A percentile compares a stretch with the other conserved stretches of the same genome.
Evolutionary conservation across 192 early-diverging fungal genomes (phyloP).

Genomic region (Coemansia sp.): DNA sequence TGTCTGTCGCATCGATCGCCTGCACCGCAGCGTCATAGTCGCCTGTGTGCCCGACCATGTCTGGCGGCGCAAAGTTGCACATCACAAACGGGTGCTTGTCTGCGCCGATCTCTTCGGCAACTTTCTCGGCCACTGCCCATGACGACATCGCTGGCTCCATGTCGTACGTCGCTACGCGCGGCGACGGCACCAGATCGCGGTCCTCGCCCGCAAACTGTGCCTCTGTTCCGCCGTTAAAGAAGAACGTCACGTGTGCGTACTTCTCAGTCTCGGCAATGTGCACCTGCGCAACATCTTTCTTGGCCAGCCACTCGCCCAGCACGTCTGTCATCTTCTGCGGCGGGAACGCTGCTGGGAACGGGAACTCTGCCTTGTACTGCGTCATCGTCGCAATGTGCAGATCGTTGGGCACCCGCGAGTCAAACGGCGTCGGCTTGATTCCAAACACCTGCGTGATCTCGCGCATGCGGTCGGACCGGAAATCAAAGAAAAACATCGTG

Average conservation of each 20-base stretch:
- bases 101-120: constrained; percentile 74
- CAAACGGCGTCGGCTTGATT: constrained; percentile 82
- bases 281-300: constrained; percentile 82
- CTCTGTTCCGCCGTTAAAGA: constrained; percentile 99
- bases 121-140: constrained; percentile 82
- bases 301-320: constrained; percentile 93
- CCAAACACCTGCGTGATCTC: constrained; percentile 86
- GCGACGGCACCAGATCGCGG: constrained; percentile 86
- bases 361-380: constrained; percentile 96
- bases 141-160: constrained; percentile 95
- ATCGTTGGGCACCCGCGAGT: constrained; percentile 71
- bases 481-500: constrained; percentile 98
- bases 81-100: constrained; percentile 92
- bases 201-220: constrained; percentile 86
- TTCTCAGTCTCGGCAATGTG: constrained; percentile 99
- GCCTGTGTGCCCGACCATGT: constrained; percentile 98
- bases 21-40: constrained; percentile 86
- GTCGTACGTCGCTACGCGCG: constrained; percentile 98
- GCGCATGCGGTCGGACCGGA: constrained; percentile 97
- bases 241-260: constrained; percentile 99
- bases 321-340: constrained; percentile 98
- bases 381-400: constrained; percentile 93
- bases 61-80: constrained; percentile 99
- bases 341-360: constrained; percentile 94
- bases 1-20: constrained; percentile 93